Base-by-base conservation (phyloP, 2,329 filamentous ascomycete species). In the Fusarium neocosmosporiellum region DNA sequence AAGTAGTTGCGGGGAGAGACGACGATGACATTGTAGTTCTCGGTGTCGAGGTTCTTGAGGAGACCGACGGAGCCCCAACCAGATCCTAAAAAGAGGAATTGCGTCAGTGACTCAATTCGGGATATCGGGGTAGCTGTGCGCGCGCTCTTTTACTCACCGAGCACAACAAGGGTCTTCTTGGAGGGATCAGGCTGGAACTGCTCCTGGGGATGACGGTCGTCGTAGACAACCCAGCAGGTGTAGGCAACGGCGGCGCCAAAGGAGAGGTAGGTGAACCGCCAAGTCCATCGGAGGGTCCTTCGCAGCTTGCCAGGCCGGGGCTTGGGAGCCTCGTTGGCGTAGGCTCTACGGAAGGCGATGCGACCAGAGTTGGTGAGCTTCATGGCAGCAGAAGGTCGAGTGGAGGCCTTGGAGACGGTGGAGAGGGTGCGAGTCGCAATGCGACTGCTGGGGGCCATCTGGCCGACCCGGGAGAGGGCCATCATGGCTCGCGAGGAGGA, bases 1-100 rank as follows among this genome's bases (percentile, higher is more conserved):
- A 99, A 99, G 90, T 98, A 99, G 87, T 99, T 99, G 82, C 96
- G 94, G 63, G 96, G 96, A 58, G 96, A 98, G 83, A 99, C 94
- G 82, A 99, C 95, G 81, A 98, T 85, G 83, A 98, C 96, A 83
- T 99, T 98, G 90, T 98, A 99, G 89, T 98, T 97, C 84, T 97
- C 94, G 70, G 96, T 98, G 81, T 99, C 95, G 84, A 99, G 93
- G 83, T 97, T 98, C 90, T 99, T 99, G 75, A 99, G 90, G 70
- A 99, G 91, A 69, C 96, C 97, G 79, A 99, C 94, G 48, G 96
- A 94, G 77, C 86, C 96, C 96, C 96, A 99, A 77, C 96, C 96
- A 78, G 95, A 97, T 80, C 96, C 96, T 98, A 70, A 36, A 36
- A 18, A 20, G 48, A 71, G 55, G 60, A 61, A 54, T 72, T 68